Base-by-base conservation (phyloP, 2,329 filamentous ascomycete genomes). In the Emydomyces testavorans region DNA sequence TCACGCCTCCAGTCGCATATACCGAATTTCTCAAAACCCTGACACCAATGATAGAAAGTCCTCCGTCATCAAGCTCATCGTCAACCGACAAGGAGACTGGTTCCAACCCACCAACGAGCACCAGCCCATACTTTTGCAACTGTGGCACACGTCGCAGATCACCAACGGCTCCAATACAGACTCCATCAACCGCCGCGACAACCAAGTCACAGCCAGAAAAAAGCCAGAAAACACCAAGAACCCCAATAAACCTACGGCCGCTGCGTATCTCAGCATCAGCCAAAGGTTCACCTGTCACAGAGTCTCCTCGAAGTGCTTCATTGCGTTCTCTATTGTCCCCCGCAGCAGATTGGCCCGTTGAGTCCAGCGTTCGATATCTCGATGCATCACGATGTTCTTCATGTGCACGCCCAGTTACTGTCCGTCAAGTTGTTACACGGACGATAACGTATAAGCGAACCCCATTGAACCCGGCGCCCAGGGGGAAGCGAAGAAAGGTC, bases 21-120 rank as follows among this genome's bases (percentile, higher is more conserved):
- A 83, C 86, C 56, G 88, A 96, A 61, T 96, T 95, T 62, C 80
- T 96, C 53, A 90, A 88, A 68, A 80, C 82, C 51, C 79, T 93
- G 68, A 82, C 77, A 1, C 77, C 77, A 0, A 72, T 82, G 15
- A 73, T 88, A 50, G 78, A 80, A 61, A 87, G 82, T 53, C 84
- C 85, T 6, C 68, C 77, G 39, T 72, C 77, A 40, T 76, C 80
- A 34, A 69, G 71, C 43, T 70, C 26, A 5, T 35, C 71, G 50
- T 74, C 73, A 39, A 58, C 52, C 16, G 57, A 60, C 24, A 60
- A 64, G 41, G 54, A 55, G 23, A 57, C 59, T 28, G 64, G 60
- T 2, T 70, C 65, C 4, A 58, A 61, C 34, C 66, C 67, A 2
- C 62, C 65, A 13, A 70, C 63, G 26, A 62, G 66, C 18, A 62